phyloP scores from a whole-genome alignment of 2,329 filamentous ascomycete genomes.

The Fusarium sp. region DNA sequence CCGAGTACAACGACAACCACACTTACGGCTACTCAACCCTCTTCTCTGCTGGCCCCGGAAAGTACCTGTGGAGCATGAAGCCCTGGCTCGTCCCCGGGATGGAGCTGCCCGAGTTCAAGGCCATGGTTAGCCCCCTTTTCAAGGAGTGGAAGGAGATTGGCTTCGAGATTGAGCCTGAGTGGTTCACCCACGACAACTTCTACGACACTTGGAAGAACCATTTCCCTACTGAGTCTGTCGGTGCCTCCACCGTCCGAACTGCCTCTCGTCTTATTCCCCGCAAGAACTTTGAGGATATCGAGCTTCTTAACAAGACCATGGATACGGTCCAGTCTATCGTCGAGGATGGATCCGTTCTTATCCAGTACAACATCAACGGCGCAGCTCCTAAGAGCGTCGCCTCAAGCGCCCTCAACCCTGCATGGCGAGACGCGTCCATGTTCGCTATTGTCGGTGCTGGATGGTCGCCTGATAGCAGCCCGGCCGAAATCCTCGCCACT shows the following conservation, averaged over 20 bases:
- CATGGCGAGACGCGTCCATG: conserved; percentile 56
- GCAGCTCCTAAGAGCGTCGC: conserved; percentile 25
- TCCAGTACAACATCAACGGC: conserved; percentile 40
- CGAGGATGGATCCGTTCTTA: conserved; percentile 37
- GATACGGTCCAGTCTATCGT: conserved; percentile 31
- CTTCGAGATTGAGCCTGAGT: conserved; percentile 42
- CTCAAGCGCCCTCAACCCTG: conserved; percentile 54
- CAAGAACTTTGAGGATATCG: conserved; percentile 36
- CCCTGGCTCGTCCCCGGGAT: conserved; percentile 51
- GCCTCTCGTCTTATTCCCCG: conserved; percentile 55
- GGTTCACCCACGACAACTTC: conserved; percentile 50
- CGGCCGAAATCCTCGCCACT: conserved; percentile 30
- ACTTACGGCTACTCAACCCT: conserved; percentile 44
- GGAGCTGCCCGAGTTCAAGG: conserved; percentile 46
- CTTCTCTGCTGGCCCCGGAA: conserved; percentile 25
- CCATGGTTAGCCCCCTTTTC: conserved; percentile 46
- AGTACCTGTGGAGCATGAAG: conserved; percentile 43
- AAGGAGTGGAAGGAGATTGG: conserved; percentile 43
- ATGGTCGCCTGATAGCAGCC: conserved; percentile 21
- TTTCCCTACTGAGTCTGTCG: conserved; percentile 48
- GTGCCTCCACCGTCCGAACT: conserved; percentile 39
- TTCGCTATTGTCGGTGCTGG: conserved; percentile 45
- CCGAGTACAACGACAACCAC: conserved; percentile 43
- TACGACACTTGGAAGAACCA: conserved; percentile 52
- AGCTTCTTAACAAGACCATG: conserved; percentile 33